phyloP scores from a whole-genome alignment of 371 early-diverging fungal species.

The Nematocida sp. region DNA sequence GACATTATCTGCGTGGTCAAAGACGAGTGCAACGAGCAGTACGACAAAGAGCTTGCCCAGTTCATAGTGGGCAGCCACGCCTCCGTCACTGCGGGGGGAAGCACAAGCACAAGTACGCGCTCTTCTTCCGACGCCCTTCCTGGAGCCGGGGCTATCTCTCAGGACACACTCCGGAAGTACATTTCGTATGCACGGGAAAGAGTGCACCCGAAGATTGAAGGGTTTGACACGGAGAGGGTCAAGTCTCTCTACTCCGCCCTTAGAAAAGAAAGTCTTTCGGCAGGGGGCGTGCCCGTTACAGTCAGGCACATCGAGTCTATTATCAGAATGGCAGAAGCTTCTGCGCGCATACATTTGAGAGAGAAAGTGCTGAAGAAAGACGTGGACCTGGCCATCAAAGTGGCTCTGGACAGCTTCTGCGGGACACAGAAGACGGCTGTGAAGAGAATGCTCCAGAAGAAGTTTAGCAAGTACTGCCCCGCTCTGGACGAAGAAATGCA shows the following conservation, averaged over 20 bases:
- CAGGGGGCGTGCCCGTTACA: slow-evolving; percentile 88
- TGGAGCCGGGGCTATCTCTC: background rate
- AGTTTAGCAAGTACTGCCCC: slow-evolving; percentile 61
- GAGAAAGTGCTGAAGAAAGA: slow-evolving; percentile 81
- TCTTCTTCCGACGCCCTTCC: background rate
- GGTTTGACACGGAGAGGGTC: slow-evolving; percentile 78
- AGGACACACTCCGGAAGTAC: slow-evolving; percentile 76
- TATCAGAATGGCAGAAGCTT: slow-evolving; percentile 88
- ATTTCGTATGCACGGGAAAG: slow-evolving; percentile 86
- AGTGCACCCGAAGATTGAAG: slow-evolving; percentile 74
- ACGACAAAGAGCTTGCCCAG: slow-evolving; percentile 80
- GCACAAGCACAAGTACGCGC: background rate
- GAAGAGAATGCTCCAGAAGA: slow-evolving; percentile 67
- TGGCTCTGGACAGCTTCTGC: slow-evolving; percentile 84
- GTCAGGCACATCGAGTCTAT: slow-evolving; percentile 95
- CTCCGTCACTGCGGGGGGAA: too few relatives aligned
- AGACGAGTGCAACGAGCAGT: slow-evolving; percentile 77
- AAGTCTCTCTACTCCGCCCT: slow-evolving; percentile 79
- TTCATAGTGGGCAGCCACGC: slow-evolving; percentile 85
- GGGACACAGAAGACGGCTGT: slow-evolving; percentile 88
- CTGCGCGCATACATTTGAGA: slow-evolving; percentile 91
- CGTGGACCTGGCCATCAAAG: slow-evolving; percentile 83
- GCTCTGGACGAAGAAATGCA: slow-evolving; percentile 28
- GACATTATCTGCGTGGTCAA: slow-evolving; percentile 95
- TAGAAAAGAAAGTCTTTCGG: slow-evolving; percentile 75